Evolutionary conservation across 192 early-diverging fungal species (phyloP), one percentile per base, ranked within the genome.

Genomic region (Dimargaris xerosporica): DNA sequence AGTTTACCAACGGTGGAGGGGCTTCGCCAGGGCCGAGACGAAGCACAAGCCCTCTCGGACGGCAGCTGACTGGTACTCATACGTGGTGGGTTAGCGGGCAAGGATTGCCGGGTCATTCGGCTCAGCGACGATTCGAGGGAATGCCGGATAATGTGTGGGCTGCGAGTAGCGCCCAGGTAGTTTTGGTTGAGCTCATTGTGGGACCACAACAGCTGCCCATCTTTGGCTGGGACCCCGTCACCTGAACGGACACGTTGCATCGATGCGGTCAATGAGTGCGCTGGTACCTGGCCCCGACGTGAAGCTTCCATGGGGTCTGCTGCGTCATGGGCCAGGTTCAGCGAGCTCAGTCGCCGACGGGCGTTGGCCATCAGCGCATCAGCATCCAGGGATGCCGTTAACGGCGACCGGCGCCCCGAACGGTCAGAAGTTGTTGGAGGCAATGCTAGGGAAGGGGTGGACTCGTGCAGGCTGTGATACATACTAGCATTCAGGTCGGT

Each of bases 141-240:
- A 52, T 28, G 21, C 28, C 28, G 10, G 9, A 19, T 26, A 11
- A 21, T 10, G 28, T 21, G 28, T 52, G 21, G 21, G 15, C 50
- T 10, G 50, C 9, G 11, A 52, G 21, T 19, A 21, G 50, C 23
- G 50, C 23, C 28, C 19, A 52, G n/a, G n/a, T 52, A 52, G 9
- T 52, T 28, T 52, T 52, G 50, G 28, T 52, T 52, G 21, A 52
- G 50, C 19, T 52, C 50, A 52, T 28, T 28, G 1, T 52, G 50
- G 19, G 50, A 52, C 50, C 50, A 52, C 15, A 52, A 3, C 9
- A 52, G 28, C 19, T 21, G 50, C 23, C 28, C 28, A 21, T 52
- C 50, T 19, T 52, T 28, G 50, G 28, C 50, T n/a, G 15, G 50
- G 2, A 21, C 28, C 50, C 50, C 23, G n/a, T n/a, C 28, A 19